These are phyloP conservation scores for Fagus sylvatica DNA, from an alignment of 306 rosid genomes.

Conservation along the genomic window DNA sequence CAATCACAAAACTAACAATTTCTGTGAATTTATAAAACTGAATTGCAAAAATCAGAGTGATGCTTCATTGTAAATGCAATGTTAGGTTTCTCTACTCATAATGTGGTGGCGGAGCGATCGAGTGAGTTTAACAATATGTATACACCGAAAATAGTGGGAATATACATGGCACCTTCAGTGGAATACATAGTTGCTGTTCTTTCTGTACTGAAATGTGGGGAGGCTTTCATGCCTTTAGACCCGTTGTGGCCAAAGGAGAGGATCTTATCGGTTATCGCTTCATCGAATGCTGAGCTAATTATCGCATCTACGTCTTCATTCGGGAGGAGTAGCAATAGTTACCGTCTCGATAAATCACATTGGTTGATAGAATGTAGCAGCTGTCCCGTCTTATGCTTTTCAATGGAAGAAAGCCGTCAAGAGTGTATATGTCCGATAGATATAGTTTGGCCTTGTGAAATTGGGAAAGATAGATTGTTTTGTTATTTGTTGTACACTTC, in stretches of 20 bases:
- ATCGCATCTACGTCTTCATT: constrained; percentile 47
- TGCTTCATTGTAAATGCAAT: not conserved
- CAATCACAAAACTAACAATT: too few relatives aligned
- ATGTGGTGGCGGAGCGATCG: constrained; percentile 23
- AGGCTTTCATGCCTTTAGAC: constrained; percentile 85
- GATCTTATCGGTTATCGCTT: constrained; percentile 50
- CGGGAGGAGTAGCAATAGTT: constrained; percentile 33
- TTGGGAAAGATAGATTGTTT: constrained; percentile 53
- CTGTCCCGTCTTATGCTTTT: constrained; percentile 50
- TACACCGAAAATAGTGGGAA: constrained; percentile 67
- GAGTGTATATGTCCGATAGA: constrained; percentile 21
- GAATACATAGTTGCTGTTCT: constrained; percentile 78
- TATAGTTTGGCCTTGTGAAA: constrained; percentile 56
- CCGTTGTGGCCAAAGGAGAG: constrained; percentile 77
- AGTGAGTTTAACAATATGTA: constrained; percentile 28
- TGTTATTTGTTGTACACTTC: constrained; percentile 90
- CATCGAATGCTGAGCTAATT: constrained; percentile 59
- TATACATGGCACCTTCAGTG: constrained; percentile 73
- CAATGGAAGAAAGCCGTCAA: constrained; percentile 44
- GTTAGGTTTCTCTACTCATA: constrained; percentile 4
- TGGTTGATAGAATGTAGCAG: constrained; percentile 44
- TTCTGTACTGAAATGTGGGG: constrained; percentile 68
- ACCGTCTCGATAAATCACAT: constrained; percentile 40
- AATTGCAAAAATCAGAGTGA: not conserved
- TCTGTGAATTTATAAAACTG: not conserved